Conservation (phyloP, 805 yeast genomes). For the Zygotorulaspora sp. region DNA sequence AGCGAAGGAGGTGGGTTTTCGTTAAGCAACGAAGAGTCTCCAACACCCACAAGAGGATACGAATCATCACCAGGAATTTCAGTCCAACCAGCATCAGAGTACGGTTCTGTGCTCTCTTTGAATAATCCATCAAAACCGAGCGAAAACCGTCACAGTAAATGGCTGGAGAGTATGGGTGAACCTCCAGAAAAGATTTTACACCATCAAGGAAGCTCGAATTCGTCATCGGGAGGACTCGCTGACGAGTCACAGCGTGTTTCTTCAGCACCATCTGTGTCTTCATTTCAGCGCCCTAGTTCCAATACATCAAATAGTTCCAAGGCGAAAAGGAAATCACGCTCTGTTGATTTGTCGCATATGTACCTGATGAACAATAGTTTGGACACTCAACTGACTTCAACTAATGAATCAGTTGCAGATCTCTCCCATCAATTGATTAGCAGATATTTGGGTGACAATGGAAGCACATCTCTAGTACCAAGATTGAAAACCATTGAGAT, state of each 20-base stretch:
- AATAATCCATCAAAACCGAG: constrained; percentile 10
- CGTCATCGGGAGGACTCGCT: constrained; percentile 5
- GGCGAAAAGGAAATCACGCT: constrained; percentile 30
- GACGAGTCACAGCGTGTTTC: constrained; percentile 9
- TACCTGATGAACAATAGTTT: constrained; percentile 34
- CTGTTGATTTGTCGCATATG: constrained; percentile 42
- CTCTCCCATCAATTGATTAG: constrained; percentile 49
- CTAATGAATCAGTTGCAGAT: constrained; percentile 44
- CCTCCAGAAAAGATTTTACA: constrained; percentile 6
- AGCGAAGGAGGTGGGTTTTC: constrained; percentile 4
- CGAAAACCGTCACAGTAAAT: constrained; percentile 7
- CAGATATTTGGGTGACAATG: constrained; percentile 50
- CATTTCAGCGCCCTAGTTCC: constrained; percentile 8
- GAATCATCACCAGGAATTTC: constrained; percentile 4
- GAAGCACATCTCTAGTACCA: constrained; percentile 52
- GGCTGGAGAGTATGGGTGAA: constrained; percentile 10
- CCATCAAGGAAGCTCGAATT: constrained; percentile 1
- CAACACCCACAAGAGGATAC: constrained; percentile 1
- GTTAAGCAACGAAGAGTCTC: background rate
- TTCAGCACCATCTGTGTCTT: constrained; percentile 9
- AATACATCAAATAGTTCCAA: constrained; percentile 1
- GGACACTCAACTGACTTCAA: constrained; percentile 36
- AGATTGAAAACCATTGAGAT: constrained; percentile 79
- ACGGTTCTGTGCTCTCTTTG: constrained; percentile 10
- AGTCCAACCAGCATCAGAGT: constrained; percentile 7